phyloP scores from a whole-genome alignment of 169 alveolate genomes.

The Fabrea salina region DNA sequence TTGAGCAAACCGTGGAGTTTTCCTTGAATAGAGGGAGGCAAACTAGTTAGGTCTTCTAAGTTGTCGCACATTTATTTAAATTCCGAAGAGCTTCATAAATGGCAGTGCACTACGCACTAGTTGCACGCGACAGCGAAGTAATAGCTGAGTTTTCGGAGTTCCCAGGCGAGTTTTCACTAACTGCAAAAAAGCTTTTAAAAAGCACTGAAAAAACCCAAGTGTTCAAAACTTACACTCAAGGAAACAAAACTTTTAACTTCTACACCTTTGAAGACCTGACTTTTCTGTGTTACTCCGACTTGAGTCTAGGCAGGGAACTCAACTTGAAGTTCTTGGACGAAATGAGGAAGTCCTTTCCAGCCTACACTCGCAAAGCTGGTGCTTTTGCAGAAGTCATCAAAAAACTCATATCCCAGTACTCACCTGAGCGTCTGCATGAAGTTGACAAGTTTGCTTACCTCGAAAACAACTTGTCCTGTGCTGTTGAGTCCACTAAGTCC shows the following conservation, averaged over 20 bases:
- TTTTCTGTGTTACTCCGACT: not conserved
- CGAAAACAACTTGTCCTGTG: not conserved
- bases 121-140: not conserved
- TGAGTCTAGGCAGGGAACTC: not conserved
- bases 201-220: not conserved
- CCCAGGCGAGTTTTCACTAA: not conserved
- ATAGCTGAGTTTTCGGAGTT: not conserved
- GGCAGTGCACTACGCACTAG: conserved; percentile 26
- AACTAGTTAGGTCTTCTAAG: not conserved
- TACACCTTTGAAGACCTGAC: not conserved
- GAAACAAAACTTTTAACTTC: not conserved
- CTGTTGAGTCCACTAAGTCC: not conserved
- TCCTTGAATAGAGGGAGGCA: conserved; percentile 15
- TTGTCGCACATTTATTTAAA: not conserved
- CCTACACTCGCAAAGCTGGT: not conserved
- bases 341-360: conserved; percentile 11
- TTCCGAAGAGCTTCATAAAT: no score
- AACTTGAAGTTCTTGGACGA: not conserved
- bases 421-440: not conserved
- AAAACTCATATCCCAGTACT: not conserved
- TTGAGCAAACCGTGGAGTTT: not conserved
- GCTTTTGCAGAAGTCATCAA: not conserved
- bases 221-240: conserved; percentile 21
- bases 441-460: not conserved
- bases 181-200: not conserved